Conservation (phyloP, 495 filamentous ascomycete species). For the Aspergillus sparsus region DNA sequence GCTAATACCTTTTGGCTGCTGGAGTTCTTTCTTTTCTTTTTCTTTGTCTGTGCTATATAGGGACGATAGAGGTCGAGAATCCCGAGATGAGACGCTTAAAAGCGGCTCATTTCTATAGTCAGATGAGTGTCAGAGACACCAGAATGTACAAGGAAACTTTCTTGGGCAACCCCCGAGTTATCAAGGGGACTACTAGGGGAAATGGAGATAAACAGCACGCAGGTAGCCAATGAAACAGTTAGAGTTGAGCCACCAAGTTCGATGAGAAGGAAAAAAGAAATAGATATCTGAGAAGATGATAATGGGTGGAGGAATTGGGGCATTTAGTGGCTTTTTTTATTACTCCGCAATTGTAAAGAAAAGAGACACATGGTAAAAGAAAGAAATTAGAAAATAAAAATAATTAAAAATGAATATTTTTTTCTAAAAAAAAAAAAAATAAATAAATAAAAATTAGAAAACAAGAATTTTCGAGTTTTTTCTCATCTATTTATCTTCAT, state of each 20-base stretch:
- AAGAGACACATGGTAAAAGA: neutral
- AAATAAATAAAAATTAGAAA: no score
- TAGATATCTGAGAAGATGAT: conserved; percentile 8
- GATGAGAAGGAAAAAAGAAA: neutral
- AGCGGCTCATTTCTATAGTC: conserved; percentile 14
- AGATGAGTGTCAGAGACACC: conserved; percentile 13
- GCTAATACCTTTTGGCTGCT: conserved; percentile 12
- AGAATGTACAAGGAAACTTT: conserved; percentile 10
- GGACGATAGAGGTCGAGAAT: conserved; percentile 7
- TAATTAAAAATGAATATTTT: neutral
- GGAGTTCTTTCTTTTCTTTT: conserved; percentile 2
- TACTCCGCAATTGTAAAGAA: conserved; percentile 14
- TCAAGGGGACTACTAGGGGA: neutral
- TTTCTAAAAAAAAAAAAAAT: neutral
- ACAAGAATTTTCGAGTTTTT: no score
- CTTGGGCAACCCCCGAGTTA: conserved; percentile 9
- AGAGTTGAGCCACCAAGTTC: conserved; percentile 11
- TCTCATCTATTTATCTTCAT: no score
- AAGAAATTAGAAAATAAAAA: conserved; percentile 10
- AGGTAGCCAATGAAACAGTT: conserved; percentile 4
- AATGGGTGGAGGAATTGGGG: conserved; percentile 5
- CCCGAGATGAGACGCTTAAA: conserved; percentile 21
- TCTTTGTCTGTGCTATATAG: conserved; percentile 12
- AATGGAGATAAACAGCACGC: conserved; percentile 10
- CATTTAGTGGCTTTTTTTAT: conserved; percentile 14